phyloP scores from a whole-genome alignment of 495 filamentous ascomycete species.

The Entonaema liquescens region DNA sequence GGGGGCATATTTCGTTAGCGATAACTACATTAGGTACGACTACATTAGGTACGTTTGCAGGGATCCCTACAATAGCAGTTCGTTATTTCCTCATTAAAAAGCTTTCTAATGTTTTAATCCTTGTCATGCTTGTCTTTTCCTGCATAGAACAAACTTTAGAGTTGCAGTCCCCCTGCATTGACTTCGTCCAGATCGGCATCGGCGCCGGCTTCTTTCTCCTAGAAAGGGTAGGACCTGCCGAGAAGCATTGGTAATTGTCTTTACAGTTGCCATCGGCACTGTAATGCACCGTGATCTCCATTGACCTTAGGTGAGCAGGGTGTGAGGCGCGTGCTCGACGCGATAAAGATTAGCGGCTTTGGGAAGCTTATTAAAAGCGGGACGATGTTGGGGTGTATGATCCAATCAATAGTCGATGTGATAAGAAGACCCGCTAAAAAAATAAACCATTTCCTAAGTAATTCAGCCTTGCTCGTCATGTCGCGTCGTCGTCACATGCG shows the following conservation, averaged over 20 bases:
- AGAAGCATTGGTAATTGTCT: conserved; percentile 1
- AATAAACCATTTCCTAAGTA: neutral
- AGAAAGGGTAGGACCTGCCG: conserved; percentile 17
- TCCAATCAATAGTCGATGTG: conserved; percentile 11
- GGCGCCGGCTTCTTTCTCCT: conserved; percentile 6
- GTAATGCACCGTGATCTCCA: conserved; percentile 7
- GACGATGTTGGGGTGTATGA: neutral
- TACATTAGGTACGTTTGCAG: neutral
- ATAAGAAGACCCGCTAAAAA: conserved; percentile 22
- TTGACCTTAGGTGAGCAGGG: conserved; percentile 16
- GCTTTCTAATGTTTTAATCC: conserved; percentile 3
- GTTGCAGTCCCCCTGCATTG: conserved; percentile 33
- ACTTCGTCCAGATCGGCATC: conserved; percentile 25
- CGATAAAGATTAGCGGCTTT: conserved; percentile 20
- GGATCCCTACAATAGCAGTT: conserved; percentile 9
- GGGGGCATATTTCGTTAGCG: neutral
- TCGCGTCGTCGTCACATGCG: conserved; percentile 10
- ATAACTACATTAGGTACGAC: no score
- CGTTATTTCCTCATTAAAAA: conserved; percentile 20
- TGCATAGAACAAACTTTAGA: conserved; percentile 21
- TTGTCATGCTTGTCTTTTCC: neutral
- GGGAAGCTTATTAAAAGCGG: conserved; percentile 6
- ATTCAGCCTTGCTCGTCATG: conserved; percentile 28
- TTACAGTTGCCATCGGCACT: neutral
- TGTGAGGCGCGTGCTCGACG: neutral